Evolutionary conservation across 441 rosid genomes (phyloP).

Genomic region (Populus tomentosa): DNA sequence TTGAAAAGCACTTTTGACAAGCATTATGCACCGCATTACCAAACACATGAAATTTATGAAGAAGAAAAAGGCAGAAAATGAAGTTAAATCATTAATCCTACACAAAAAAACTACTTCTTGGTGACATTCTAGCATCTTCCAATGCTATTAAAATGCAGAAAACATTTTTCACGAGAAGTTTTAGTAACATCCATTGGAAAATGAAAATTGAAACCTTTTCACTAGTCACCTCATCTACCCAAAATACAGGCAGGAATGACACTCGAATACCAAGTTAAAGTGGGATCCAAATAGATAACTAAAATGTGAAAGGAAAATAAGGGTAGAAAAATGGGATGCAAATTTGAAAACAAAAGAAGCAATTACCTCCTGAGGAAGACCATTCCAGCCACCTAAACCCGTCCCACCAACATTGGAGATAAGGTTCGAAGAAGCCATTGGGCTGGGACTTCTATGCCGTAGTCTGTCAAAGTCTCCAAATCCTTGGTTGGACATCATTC

Average conservation of each 20-base stretch:
- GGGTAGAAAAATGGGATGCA: neutral
- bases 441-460: constrained; percentile 93
- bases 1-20: too few relatives aligned
- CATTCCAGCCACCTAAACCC: constrained; percentile 71
- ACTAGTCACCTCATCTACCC: neutral
- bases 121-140: neutral
- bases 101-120: neutral
- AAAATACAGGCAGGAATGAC: neutral
- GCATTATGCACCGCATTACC: too few relatives aligned
- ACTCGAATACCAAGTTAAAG: neutral
- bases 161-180: neutral
- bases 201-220: neutral
- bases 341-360: neutral
- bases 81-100: neutral
- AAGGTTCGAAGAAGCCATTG: constrained; percentile 90
- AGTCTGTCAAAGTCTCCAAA: constrained; percentile 77
- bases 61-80: neutral
- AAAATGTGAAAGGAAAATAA: too few relatives aligned
- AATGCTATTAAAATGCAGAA: neutral
- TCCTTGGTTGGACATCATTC: constrained; percentile 87
- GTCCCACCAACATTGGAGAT: constrained; percentile 63
- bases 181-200: neutral
- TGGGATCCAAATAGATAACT: neutral
- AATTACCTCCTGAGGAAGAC: constrained; percentile 73
- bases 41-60: neutral